Conservation (phyloP, 345 rosid species). For the Orychophragmus violaceus region DNA sequence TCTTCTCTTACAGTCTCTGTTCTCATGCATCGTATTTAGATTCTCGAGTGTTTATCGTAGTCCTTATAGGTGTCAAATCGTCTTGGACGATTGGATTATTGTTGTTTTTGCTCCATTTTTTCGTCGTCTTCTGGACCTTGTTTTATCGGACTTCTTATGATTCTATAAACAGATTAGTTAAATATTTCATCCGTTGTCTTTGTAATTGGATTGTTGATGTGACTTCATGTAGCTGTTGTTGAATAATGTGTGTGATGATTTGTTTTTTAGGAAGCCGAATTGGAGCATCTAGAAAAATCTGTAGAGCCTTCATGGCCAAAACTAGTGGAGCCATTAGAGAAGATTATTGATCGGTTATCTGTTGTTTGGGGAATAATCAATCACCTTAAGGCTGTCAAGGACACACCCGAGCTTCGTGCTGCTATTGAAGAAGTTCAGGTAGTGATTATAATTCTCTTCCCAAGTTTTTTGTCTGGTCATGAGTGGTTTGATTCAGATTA, state of each 20-base stretch:
- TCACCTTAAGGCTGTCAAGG: slow-evolving; percentile 88
- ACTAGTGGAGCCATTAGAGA: slow-evolving; percentile 91
- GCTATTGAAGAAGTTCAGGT: slow-evolving; percentile 98
- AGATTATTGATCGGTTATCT: slow-evolving; percentile 53
- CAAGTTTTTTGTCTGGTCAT: neutral
- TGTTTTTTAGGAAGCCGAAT: slow-evolving; percentile 50
- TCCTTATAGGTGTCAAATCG: neutral
- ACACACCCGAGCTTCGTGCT: slow-evolving; percentile 74
- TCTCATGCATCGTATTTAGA: neutral
- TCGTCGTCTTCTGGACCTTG: too few relatives aligned
- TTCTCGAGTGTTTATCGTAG: neutral
- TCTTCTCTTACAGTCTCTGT: neutral
- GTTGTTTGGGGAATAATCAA: slow-evolving; percentile 76
- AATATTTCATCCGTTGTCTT: neutral
- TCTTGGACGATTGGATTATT: neutral
- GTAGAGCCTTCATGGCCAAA: slow-evolving; percentile 86
- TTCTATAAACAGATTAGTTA: neutral
- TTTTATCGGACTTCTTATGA: neutral
- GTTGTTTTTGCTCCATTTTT: too few relatives aligned
- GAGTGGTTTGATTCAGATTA: neutral
- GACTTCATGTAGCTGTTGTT: neutral
- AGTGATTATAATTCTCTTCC: neutral
- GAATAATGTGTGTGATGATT: neutral
- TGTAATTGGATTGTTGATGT: neutral
- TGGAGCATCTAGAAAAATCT: slow-evolving; percentile 64